Evolutionary conservation across 2,329 filamentous ascomycete species (phyloP).

Genomic region (Blumeria graminis): DNA sequence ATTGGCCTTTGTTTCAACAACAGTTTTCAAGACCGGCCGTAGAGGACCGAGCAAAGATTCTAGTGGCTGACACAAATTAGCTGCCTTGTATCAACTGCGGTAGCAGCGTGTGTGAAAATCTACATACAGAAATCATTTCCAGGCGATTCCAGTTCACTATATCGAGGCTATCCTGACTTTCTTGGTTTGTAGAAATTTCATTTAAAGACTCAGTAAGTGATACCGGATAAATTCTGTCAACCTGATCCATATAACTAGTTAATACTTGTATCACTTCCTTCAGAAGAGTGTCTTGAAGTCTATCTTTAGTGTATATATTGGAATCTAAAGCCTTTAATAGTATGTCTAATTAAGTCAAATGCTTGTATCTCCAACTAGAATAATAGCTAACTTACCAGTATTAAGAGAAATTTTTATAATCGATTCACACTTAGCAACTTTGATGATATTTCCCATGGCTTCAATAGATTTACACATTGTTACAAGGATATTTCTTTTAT

Average conservation of each 20-base stretch:
- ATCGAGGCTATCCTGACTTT: constrained; percentile 11
- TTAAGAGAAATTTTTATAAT: constrained; percentile 8
- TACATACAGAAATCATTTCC: constrained; percentile 9
- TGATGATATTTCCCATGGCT: constrained; percentile 6
- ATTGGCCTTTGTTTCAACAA: constrained; percentile 4
- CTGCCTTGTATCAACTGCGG: background rate
- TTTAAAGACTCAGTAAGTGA: background rate
- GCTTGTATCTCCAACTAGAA: background rate
- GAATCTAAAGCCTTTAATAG: background rate
- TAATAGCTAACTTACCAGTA: constrained; percentile 5
- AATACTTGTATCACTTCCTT: constrained; percentile 1
- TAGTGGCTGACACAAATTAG: constrained; percentile 9
- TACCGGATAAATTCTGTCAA: constrained; percentile 6
- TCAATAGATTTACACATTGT: constrained; percentile 6
- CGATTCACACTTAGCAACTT: constrained; percentile 5
- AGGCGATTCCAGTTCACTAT: constrained; percentile 5
- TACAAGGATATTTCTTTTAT: constrained; percentile 4
- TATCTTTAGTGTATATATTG: background rate
- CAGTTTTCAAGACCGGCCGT: constrained; percentile 3
- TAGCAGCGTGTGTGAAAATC: background rate
- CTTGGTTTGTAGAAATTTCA: constrained; percentile 3
- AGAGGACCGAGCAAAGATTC: constrained; percentile 6
- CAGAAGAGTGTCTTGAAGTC: constrained; percentile 1
- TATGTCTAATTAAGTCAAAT: constrained; percentile 2
- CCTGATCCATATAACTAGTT: constrained; percentile 5